Evolutionary conservation across 768 basidiomycete genomes (phyloP).

Genomic region (Lentinus brumalis): DNA sequence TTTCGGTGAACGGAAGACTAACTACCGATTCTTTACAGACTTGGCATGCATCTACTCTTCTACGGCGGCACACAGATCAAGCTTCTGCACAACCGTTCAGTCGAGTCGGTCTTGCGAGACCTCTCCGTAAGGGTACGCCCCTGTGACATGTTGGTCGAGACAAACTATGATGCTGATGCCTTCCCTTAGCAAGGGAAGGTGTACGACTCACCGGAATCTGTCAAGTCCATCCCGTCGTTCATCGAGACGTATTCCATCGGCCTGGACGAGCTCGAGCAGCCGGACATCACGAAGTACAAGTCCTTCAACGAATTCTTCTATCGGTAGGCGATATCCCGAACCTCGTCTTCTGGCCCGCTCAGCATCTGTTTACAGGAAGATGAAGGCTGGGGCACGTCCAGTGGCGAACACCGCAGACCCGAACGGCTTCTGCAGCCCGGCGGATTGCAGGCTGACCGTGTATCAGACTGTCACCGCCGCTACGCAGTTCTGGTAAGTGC

Average conservation of each 20-base stretch:
- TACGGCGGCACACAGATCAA: conserved; percentile 54
- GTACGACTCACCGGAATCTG: conserved; percentile 55
- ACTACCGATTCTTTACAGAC: too few species aligned
- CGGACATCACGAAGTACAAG: conserved; percentile 61
- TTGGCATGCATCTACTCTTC: conserved; percentile 80
- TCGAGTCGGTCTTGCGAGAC: conserved; percentile 54
- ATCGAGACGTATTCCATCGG: conserved; percentile 56
- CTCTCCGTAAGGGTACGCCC: conserved; percentile 52
- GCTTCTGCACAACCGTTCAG: conserved; percentile 46
- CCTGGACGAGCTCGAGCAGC: conserved; percentile 61
- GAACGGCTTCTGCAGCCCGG: conserved; percentile 58
- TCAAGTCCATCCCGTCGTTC: conserved; percentile 56
- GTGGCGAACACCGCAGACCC: conserved; percentile 57
- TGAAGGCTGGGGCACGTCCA: conserved; percentile 62
- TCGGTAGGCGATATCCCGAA: conserved; percentile 33
- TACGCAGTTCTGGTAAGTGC: conserved; percentile 67
- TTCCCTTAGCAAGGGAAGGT: conserved; percentile 50
- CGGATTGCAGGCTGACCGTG: conserved; percentile 76
- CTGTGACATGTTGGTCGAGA: neutral
- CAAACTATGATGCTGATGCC: neutral
- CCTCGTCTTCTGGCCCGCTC: too few species aligned
- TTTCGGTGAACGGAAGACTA: too few species aligned
- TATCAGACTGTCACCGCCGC: conserved; percentile 61
- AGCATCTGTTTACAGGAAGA: conserved; percentile 38
- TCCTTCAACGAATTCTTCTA: conserved; percentile 83